phyloP scores from a whole-genome alignment of 2,329 filamentous ascomycete genomes.

The Aspergillus clavatus region DNA sequence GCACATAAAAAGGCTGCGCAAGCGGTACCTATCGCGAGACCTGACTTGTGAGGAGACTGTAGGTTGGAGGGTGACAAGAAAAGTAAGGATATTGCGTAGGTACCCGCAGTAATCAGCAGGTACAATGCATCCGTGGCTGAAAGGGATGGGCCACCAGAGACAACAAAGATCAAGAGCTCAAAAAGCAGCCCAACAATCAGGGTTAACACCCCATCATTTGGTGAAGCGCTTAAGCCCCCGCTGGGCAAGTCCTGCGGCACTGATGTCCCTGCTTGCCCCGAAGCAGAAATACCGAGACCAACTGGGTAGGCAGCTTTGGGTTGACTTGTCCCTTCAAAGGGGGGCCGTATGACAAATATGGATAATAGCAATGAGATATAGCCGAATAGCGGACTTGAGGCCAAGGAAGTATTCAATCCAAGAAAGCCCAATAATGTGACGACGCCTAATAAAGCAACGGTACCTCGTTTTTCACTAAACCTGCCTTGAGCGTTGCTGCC shows the following conservation, averaged over 20 bases:
- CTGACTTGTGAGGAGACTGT: conserved; percentile 29
- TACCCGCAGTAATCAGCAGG: conserved; percentile 17
- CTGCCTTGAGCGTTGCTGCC: conserved; percentile 12
- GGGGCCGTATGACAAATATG: conserved; percentile 46
- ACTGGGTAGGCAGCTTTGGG: conserved; percentile 17
- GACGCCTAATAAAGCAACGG: conserved; percentile 21
- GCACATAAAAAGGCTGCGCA: conserved; percentile 28
- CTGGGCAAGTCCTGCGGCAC: conserved; percentile 11
- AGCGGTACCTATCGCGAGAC: conserved; percentile 25
- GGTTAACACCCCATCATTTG: conserved; percentile 25
- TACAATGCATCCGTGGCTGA: conserved; percentile 20
- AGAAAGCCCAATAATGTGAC: conserved; percentile 24
- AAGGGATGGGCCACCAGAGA: conserved; percentile 21
- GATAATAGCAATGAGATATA: conserved; percentile 46
- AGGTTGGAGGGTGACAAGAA: conserved; percentile 21
- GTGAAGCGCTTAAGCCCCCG: conserved; percentile 9
- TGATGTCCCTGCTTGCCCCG: background rate
- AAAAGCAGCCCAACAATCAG: conserved; percentile 25
- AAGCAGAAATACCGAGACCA: conserved; percentile 19
- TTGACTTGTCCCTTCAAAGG: conserved; percentile 31
- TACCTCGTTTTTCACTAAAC: conserved; percentile 26
- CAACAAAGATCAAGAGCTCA: conserved; percentile 19
- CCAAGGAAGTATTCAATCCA: conserved; percentile 28
- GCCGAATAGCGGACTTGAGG: conserved; percentile 41
- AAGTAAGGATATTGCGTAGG: conserved; percentile 26